Evolutionary conservation across 306 rosid species (phyloP), one percentile per base, ranked within the genome.

Genomic region (Cyamopsis tetragonoloba): DNA sequence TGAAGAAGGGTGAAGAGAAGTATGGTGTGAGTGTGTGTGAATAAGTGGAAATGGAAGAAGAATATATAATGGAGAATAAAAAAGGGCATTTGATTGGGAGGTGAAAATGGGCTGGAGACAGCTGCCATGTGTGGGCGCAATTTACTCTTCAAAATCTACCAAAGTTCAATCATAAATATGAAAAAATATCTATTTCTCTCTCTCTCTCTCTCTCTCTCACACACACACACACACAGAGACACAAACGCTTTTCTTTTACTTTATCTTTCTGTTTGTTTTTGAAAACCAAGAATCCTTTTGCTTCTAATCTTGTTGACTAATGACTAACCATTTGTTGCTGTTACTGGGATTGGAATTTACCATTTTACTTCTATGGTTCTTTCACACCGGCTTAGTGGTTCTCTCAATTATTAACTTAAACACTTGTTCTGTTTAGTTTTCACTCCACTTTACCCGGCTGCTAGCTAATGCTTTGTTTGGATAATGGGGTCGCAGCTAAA

Each of bases 91-190:
- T 30, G 43, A 46, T 72, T 79, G 71, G 70, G 80, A 77, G 80
- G 83, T n/a, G 87, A 72, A 75, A 70, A 70, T 79, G 64, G 79
- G 85, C 84, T 89, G 96, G 89, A 71, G 88, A 84, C 96, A 89
- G 92, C 96, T 89, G 87, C 88, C 63, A 59, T 44, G 75, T 79
- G 88, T 77, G 90, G 87, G 85, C 77, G 66, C 82, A 62, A 77
- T 73, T 53, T 28, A 66, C 71, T 62, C 73, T 31, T 46, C 56
- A 53, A 34, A 62, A 30, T 46, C n/a, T n/a, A n/a, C n/a, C n/a
- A n/a, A n/a, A n/a, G n/a, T n/a, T n/a, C 61, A 48, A 22, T 68
- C 75, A 76, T 73, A 68, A 75, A 68, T n/a, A n/a, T n/a, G n/a
- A n/a, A n/a, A n/a, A n/a, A n/a, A n/a, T 76, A 42, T 57, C 70